Evolutionary conservation across 345 rosid species (phyloP), one percentile per base, ranked within the genome.

Genomic region (Eucalyptus grandis): DNA sequence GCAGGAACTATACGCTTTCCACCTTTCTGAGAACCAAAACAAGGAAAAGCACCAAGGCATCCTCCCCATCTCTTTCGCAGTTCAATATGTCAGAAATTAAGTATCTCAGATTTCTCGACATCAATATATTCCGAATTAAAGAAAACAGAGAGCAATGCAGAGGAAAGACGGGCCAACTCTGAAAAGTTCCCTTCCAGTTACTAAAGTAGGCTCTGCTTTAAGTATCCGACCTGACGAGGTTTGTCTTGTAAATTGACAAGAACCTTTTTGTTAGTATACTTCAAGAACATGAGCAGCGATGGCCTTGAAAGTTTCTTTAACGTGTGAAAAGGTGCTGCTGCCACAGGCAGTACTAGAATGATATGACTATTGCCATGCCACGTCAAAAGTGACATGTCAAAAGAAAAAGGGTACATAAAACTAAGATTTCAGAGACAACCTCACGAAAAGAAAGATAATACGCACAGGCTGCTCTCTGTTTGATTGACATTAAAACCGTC

Each of bases 1-100:
- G 99, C 98, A 21, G 98, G 99, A 24, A 95, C 97, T 89, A 96
- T 97, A 47, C 99, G 95, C 87, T 94, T 97, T 91, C 98, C 97
- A 92, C 98, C 95, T 91, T 96, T 96, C 86, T 96, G 96, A 7
- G 93, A 40, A 88, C 97, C 93, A 60, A 97, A 97, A 92, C 99
- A 97, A 72, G 97, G 94, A 69, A 96, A 91, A 16, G 95, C 95
- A 80, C 96, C 96, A 91, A 91, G 96, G 90, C 99, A 97, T 82
- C 97, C 98, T 87, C 95, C 96, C 97, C 99, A 97, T 92, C 97
- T 90, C 94, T 95, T 96, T 91, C 92, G 92, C 98, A 96, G 95
- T 87, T 85, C 56, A 91, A 85, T 56, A 67, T 65, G 69, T 87
- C 67, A 43, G 58, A 54, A 89, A 11, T 89, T 72, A 49, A 83